Evolutionary conservation across 2,329 filamentous ascomycete species (phyloP), one percentile per base, ranked within the genome.

Genomic region (Westerdykella aurantiaca): DNA sequence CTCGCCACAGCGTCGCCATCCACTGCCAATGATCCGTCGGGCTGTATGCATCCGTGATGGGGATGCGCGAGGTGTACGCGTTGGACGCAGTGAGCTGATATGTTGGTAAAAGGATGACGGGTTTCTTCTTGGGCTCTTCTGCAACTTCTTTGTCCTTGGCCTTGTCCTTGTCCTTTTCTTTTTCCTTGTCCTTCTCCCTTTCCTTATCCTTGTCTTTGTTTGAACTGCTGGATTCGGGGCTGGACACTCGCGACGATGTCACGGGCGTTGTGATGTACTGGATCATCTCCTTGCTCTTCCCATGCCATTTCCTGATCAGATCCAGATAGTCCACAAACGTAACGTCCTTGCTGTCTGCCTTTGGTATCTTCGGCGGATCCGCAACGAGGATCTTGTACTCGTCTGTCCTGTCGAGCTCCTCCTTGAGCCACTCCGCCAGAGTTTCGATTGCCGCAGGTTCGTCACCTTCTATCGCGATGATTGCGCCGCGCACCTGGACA

Each of bases 21-120:
- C 91, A 97, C 66, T 94, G 86, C 89, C 91, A 97, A 69, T 97
- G 91, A 57, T 95, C 89, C n/a, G 86, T 77, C 0, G 86, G 82
- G 13, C 81, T 79, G 64, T 94, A 95, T 6, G 77, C 75, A 60
- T 95, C 89, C 14, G 76, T 72, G 52, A 94, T 88, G 1, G 86
- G 84, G 35, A 90, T 81, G 12, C 76, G 73, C 43, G 79, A 81
- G 1, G 89, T 86, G 63, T 85, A 91, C 38, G 76, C 73, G 62
- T 96, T 86, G 1, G 87, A 84, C 0, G 85, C 78, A 11, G 83
- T 85, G 34, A 96, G 79, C 48, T 88, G 88, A 67, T 88, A 96
- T 17, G 86, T 79, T 1, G 85, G 82, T 22, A 95, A 74, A 16
- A 96, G 72, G 3, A 89, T 82, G 21, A 95, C 78, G 0, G 88